These are phyloP conservation scores for Candida germanica DNA, from an alignment of 805 yeast species.

Conservation along the genomic window DNA sequence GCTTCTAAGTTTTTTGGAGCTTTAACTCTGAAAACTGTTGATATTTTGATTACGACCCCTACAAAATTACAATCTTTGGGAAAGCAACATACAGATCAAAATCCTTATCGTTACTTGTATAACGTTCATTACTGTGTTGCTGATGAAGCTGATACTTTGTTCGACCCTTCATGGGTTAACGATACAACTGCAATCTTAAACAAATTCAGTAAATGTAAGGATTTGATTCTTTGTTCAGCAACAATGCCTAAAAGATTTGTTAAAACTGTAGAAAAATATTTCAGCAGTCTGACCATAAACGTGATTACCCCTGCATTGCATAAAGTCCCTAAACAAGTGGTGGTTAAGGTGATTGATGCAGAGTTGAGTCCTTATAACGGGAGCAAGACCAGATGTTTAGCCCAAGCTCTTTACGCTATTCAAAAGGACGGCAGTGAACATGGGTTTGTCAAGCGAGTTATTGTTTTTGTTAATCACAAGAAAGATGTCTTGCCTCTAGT, in stretches of 20 bases:
- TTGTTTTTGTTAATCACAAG: conserved; percentile 81
- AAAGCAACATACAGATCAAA: conserved; percentile 23
- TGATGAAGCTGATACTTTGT: conserved; percentile 92
- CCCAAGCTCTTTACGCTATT: conserved; percentile 85
- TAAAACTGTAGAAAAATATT: conserved; percentile 53
- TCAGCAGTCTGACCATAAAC: conserved; percentile 55
- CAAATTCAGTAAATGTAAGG: conserved; percentile 50
- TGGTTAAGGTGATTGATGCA: conserved; percentile 73
- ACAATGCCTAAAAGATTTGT: conserved; percentile 82
- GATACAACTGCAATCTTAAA: conserved; percentile 58
- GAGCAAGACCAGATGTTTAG: conserved; percentile 77
- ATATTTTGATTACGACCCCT: conserved; percentile 84
- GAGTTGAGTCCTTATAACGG: conserved; percentile 77
- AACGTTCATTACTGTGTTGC: conserved; percentile 61
- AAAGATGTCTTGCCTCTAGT: conserved; percentile 60
- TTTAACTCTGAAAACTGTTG: conserved; percentile 52
- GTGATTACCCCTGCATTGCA: conserved; percentile 82
- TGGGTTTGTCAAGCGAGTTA: conserved; percentile 70
- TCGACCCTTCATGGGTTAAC: conserved; percentile 75
- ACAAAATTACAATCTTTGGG: conserved; percentile 54
- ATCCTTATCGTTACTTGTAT: conserved; percentile 38
- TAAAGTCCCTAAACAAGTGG: conserved; percentile 73
- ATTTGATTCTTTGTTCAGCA: conserved; percentile 80
- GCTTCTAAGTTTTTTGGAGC: conserved; percentile 50
- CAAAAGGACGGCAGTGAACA: conserved; percentile 78